A percentile compares a stretch with the other conserved stretches of the same genome.
Evolutionary conservation across 768 basidiomycete species (phyloP).

Genomic region (Rhodotorula taiwanensis): DNA sequence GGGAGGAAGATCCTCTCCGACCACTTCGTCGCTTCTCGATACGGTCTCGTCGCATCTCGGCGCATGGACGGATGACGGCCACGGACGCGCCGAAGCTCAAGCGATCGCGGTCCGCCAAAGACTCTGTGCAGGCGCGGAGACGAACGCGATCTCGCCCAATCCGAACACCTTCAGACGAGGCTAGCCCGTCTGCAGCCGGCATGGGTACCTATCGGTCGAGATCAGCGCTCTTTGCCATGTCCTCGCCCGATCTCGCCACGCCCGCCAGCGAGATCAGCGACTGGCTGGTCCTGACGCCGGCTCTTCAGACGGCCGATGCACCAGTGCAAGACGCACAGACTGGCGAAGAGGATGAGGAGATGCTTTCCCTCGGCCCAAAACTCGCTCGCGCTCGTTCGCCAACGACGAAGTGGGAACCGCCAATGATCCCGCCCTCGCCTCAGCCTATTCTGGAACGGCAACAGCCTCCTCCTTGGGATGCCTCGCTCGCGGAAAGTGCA

Average conservation of each 20-base stretch:
- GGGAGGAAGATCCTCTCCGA: neutral
- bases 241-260: conserved; percentile 23
- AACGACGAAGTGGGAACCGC: neutral
- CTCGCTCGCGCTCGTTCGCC: neutral
- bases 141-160: too few relatives aligned
- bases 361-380: too few relatives aligned
- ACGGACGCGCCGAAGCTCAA: neutral
- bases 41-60: neutral
- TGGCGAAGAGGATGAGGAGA: too few relatives aligned
- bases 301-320: too few relatives aligned
- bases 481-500: conserved; percentile 8
- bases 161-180: too few relatives aligned
- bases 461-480: too few relatives aligned
- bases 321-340: too few relatives aligned
- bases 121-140: too few relatives aligned
- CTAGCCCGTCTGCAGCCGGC: too few relatives aligned
- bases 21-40: conserved; percentile 10
- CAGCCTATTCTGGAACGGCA: neutral
- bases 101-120: conserved; percentile 11
- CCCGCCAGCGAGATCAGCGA: neutral
- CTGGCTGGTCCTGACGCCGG: conserved; percentile 1
- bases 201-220: conserved; percentile 11
- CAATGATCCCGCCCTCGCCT: neutral
- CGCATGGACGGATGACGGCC: neutral
- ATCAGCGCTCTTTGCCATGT: conserved; percentile 10